phyloP scores from a whole-genome alignment of 2,329 filamentous ascomycete species.

The Daldinia eschscholtzii region DNA sequence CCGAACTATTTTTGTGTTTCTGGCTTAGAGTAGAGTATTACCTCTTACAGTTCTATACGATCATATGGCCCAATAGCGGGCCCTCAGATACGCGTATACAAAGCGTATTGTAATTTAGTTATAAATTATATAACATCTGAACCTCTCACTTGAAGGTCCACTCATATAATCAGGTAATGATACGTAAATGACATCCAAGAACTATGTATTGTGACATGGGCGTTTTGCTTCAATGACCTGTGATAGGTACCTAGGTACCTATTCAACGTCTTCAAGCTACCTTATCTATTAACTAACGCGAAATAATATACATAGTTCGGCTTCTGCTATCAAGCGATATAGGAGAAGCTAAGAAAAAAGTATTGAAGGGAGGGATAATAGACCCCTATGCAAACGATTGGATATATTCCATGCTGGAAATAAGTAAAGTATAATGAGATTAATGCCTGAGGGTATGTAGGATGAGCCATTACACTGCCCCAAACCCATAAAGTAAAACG shows the following conservation, averaged over 20 bases:
- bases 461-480: neutral
- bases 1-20: slow-evolving; percentile 16
- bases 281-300: neutral
- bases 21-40: neutral
- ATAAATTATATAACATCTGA: neutral
- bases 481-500: slow-evolving; percentile 1
- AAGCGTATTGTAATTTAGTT: neutral
- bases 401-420: slow-evolving; percentile 2
- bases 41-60: neutral
- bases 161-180: neutral
- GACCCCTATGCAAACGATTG: neutral
- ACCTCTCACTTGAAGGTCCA: neutral
- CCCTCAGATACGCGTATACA: neutral
- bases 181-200: neutral
- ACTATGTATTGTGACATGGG: neutral
- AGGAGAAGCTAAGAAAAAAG: neutral
- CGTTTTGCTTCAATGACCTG: too few species aligned
- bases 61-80: neutral
- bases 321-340: neutral
- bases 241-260: neutral
- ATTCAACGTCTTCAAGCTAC: neutral
- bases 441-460: slow-evolving; percentile 8
- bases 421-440: neutral
- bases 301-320: neutral
- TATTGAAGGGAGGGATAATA: neutral